Percentiles rank a stretch among this genome's conserved stretches.
Conservation (phyloP, 768 basidiomycete species). For the Phlebiopsis flavidoalba region DNA sequence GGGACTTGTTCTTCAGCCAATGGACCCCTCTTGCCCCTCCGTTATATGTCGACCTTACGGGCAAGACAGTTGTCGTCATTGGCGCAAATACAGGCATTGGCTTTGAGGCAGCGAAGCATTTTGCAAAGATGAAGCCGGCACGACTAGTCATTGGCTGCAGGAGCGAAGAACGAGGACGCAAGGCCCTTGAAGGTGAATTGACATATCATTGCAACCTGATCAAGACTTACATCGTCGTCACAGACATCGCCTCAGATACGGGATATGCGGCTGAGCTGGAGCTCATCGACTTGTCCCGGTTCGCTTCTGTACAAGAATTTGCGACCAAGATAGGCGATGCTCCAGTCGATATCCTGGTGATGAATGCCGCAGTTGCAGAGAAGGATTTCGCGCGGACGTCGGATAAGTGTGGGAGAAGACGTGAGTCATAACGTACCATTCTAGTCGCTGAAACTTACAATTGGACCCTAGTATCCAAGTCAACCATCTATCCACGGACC, state of each 20-base stretch:
- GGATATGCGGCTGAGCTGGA: slow-evolving; percentile 14
- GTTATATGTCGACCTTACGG: slow-evolving; percentile 30
- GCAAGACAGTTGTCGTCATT: slow-evolving; percentile 45
- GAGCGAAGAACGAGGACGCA: slow-evolving; percentile 27
- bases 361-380: slow-evolving; percentile 19
- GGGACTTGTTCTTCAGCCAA: neutral
- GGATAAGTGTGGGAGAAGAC: slow-evolving; percentile 23
- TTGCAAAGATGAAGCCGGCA: slow-evolving; percentile 37
- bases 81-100: slow-evolving; percentile 49
- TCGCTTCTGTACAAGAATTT: slow-evolving; percentile 22
- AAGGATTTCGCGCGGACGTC: slow-evolving; percentile 21
- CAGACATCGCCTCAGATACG: slow-evolving; percentile 17
- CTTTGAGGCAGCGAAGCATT: slow-evolving; percentile 40
- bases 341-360: slow-evolving; percentile 23
- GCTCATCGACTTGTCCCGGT: slow-evolving; percentile 21
- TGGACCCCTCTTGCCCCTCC: slow-evolving; percentile 14
- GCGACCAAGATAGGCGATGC: slow-evolving; percentile 17
- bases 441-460: neutral
- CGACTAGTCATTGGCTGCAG: slow-evolving; percentile 36
- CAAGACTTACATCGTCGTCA: neutral
- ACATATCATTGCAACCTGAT: neutral
- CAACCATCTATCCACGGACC: slow-evolving; percentile 37
- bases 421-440: neutral
- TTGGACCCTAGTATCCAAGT: slow-evolving; percentile 36
- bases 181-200: slow-evolving; percentile 30